Base-by-base conservation (phyloP, 257 asterid genomes). In the Nicotiana undulata region DNA sequence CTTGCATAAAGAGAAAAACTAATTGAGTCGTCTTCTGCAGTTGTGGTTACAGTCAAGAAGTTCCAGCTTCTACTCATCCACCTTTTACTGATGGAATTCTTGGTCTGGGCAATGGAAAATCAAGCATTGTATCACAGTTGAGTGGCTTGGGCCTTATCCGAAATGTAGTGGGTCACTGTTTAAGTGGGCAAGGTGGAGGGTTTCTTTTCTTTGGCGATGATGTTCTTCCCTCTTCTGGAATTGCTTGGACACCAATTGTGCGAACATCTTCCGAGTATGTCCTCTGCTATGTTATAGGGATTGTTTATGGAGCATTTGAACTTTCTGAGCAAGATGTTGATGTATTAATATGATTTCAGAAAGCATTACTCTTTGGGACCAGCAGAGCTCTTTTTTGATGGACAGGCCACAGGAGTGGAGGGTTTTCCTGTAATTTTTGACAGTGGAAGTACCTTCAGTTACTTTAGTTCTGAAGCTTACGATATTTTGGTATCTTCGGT, bases 21-120 rank as follows among this genome's bases (percentile, higher is more conserved):
- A n/a, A 68, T 68, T 20, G 20, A 72, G 77, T 72, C 22, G 6
- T 82, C 34, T 49, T 81, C 46, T 86, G 75, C 85, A 96, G 99
- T 83, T 94, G 98, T 63, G 98, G 99, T 55, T 96, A 96, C 88
- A 82, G 86, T 84, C 99, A 96, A 88, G 95, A 91, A 88, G 88
- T 90, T 84, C 87, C 85, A 34, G 89, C 87, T 87, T 49, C 88
- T 37, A 40, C 82, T 63, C 86, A 88, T 84, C 81, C 87, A 34
- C 94, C 96, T 79, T 92, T 55, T 79, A 88, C 97, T 0, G 99
- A 96, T 79, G 99, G 98, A 82, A 93, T 96, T 79, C 98, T 96
- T 53, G 99, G 99, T 81, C 97, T 94, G 49, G 98, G 98, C 79
- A 40, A 72, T 15, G 99, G 98, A 60, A 88, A 91, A 76, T 88